Evolutionary conservation across 148 eudicot species (phyloP), one percentile per base, ranked within the genome.

Genomic region (Amaranthus hypochondriacus): DNA sequence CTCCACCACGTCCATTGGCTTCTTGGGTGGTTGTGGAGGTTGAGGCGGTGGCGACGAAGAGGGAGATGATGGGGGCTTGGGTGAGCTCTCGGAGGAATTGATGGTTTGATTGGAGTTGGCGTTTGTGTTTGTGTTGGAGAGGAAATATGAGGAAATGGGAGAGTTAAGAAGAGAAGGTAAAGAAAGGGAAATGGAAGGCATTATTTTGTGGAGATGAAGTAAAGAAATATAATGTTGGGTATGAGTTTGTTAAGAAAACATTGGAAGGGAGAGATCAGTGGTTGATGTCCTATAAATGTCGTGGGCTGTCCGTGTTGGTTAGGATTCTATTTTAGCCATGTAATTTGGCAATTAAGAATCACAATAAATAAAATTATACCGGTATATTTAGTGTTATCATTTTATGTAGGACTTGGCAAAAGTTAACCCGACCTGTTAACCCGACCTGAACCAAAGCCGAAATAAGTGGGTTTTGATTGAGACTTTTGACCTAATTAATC

Each of bases 1-100:
- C 78, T 89, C 93, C 56, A 56, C 60, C 52, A 85, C 56, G 68
- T 85, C 88, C 92, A 87, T 89, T 43, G 81, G 7, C 57, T 48
- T 42, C 6, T 15, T 47, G 6, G 76, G 61, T 55, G 53, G 76
- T 9, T 28, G 58, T 2, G 21, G 44, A 3, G 71, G 65, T 6
- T 60, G 63, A 2, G 8, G 6, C 39, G 69, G 54, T 44, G 79
- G 57, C 44, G 51, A 60, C 5, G 67, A 65, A 46, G 69, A 56
- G 2, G 67, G 39, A 3, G 67, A 44, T 2, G 68, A 7, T 39
- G 47, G 65, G 66, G 48, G 47, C 62, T n/a, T 21, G 39, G 64
- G 54, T 3, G 54, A 54, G 69, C 11, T n/a, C 13, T 66, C 49
- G 14, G 44, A 2, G 68, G 48, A 52, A 21, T 5, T 49, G 50